Base-by-base conservation (phyloP, 164 flowering plant genomes). In the Houttuynia cordata region DNA sequence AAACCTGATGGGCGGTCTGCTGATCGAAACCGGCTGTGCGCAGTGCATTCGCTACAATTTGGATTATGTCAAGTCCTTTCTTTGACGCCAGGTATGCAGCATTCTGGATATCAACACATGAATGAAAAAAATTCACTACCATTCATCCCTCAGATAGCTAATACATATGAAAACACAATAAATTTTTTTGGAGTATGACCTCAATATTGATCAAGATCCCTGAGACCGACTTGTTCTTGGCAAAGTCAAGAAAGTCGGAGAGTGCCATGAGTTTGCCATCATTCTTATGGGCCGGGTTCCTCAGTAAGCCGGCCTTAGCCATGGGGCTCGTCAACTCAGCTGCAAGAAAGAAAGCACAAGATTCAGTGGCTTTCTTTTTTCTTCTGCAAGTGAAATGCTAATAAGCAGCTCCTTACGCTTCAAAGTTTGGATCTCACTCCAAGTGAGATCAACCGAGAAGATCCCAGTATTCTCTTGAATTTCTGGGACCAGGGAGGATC, bases 11-110 rank as follows among this genome's bases (percentile, higher is more conserved):
- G 19, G 84, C 79, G 0, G 79, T 64, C 70, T 79, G 82, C 68
- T 87, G 81, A 71, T 88, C 91, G 6, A 82, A 72, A 14, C 83
- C 80, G 24, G 93, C 91, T 58, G 85, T 84, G 61, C 24, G 71
- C 61, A 94, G 74, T 57, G 96, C 93, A 0, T 64, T 64, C 18
- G 63, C 50, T 13, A 85, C 93, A 0, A 76, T 73, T 60, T 71
- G 83, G 7, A 75, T 66, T 1, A 86, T 68, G 79, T 68, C 76
- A 1, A 90, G 78, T 22, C 91, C 91, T 73, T 83, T 79, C 73
- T 81, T 84, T 25, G 92, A 78, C 62, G 96, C 97, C 19, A 89
- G 79, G 76, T 79, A 87, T 17, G 96, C 79, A 58, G 96, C 96
- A 70, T 94, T 84, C 97, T 93, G 81, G 37, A 49, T 57, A 2